Percentiles rank a stretch among this genome's conserved stretches.
These are phyloP conservation scores for Cyclanthera cordifolia DNA, from an alignment of 306 rosid species.

Conservation along the genomic window DNA sequence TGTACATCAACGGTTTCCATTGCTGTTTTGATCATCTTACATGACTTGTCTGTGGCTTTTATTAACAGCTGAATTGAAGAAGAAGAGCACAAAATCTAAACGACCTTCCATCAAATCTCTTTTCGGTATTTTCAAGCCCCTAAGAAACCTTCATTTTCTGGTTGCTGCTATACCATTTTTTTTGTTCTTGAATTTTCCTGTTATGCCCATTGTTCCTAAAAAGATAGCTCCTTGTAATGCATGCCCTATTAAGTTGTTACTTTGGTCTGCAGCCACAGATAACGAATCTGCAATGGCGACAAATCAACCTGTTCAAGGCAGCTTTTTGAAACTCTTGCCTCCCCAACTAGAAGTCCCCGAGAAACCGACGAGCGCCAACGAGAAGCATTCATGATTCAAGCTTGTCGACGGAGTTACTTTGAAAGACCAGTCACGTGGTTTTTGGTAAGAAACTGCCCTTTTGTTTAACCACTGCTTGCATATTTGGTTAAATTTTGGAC, in stretches of 20 bases:
- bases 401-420: neutral
- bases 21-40: neutral
- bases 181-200: neutral
- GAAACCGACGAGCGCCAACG: constrained; percentile 35
- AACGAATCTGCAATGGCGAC: constrained; percentile 51
- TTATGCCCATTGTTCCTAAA: neutral
- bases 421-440: neutral
- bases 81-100: constrained; percentile 73
- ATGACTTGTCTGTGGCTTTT: neutral
- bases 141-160: neutral
- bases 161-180: neutral
- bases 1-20: constrained; percentile 10
- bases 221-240: neutral
- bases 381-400: constrained; percentile 18
- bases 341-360: constrained; percentile 67
- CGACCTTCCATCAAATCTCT: constrained; percentile 89
- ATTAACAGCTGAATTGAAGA: constrained; percentile 86
- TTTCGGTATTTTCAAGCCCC: constrained; percentile 39
- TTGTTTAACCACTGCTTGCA: constrained; percentile 7
- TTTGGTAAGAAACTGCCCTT: constrained; percentile 5
- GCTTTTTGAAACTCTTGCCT: constrained; percentile 69
- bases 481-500: constrained; percentile 14
- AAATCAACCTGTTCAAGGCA: constrained; percentile 60
- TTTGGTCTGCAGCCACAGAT: constrained; percentile 30
- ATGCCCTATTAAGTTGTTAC: neutral